These are phyloP conservation scores for Sclerotinia subarctica DNA, from an alignment of 2,329 filamentous ascomycete species.

Conservation along the genomic window DNA sequence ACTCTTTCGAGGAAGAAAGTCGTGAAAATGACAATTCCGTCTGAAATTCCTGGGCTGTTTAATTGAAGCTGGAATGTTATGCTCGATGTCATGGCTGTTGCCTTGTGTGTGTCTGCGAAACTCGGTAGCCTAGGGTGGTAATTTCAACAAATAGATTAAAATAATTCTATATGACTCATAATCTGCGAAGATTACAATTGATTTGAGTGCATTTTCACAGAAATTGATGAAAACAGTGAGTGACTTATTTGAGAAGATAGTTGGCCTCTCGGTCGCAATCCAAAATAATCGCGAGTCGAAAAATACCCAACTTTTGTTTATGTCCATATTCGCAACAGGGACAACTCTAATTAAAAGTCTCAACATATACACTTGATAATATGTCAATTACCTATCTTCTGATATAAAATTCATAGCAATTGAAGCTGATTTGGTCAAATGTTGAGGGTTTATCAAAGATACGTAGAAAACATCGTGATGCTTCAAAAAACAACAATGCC, in stretches of 20 bases:
- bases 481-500: conserved; percentile 15
- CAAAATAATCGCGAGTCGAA: conserved; percentile 14
- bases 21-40: not conserved
- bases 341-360: not conserved
- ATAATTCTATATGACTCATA: not conserved
- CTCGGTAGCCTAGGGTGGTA: not conserved
- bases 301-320: conserved; percentile 10
- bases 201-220: not conserved
- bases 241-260: not conserved
- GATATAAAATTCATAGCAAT: conserved; percentile 6
- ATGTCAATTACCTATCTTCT: conserved; percentile 11
- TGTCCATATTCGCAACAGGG: not conserved
- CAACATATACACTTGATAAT: conserved; percentile 10
- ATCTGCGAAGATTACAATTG: not conserved
- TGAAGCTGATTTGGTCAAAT: not conserved
- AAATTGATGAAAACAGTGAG: not conserved
- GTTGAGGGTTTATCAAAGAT: not conserved
- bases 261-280: conserved; percentile 15
- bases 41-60: not conserved
- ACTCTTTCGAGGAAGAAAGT: not conserved
- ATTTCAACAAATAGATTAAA: not conserved
- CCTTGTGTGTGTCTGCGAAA: not conserved
- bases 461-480: conserved; percentile 16
- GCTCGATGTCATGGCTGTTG: not conserved
- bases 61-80: not conserved